Evolutionary conservation across 2,329 filamentous ascomycete genomes (phyloP), one percentile per base, ranked within the genome.

Genomic region (Hypoxylon sp.): DNA sequence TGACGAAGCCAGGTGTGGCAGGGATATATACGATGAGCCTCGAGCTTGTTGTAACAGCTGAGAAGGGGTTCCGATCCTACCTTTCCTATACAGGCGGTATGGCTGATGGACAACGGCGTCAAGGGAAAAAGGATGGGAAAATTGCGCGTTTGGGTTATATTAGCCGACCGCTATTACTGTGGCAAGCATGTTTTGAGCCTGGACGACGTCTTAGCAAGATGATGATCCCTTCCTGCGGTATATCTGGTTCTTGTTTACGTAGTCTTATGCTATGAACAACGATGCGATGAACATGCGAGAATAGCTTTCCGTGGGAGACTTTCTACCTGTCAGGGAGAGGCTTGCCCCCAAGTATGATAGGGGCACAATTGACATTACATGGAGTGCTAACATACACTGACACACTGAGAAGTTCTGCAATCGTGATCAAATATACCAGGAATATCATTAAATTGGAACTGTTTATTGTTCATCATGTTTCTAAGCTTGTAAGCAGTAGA

Each of bases 241-340:
- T 17, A 41, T 17, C 24, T 18, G 26, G 4, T 27, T 17, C 29
- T 33, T 33, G 41, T 42, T 50, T 27, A n/a, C n/a, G n/a, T n/a
- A 21, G 26, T 46, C 40, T 27, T 46, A 55, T 46, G 31, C 33
- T 23, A 41, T 43, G 46, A 17, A 24, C 15, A 31, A 45, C 11
- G 46, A 26, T 42, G 17, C 18, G 35, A 54, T 49, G 41, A 56
- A 50, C 41, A 45, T 26, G 31, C 29, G 41, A 55, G 45, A 18
- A 38, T 23, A 46, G 17, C 11, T 41, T 46, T 23, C 29, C 29
- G 21, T 2, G 4, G 9, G 5, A 10, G 10, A 21, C 11, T 18
- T 5, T 40, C 35, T 40, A 3, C 7, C 2, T 21, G 35, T 5
- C 9, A 35, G n/a, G 15, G 4, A 26, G n/a, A 35, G n/a, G n/a